Percentiles rank a stretch among this genome's conserved stretches.
These are phyloP conservation scores for Arctium lappa DNA, from an alignment of 129 eudicot species.

Conservation along the genomic window DNA sequence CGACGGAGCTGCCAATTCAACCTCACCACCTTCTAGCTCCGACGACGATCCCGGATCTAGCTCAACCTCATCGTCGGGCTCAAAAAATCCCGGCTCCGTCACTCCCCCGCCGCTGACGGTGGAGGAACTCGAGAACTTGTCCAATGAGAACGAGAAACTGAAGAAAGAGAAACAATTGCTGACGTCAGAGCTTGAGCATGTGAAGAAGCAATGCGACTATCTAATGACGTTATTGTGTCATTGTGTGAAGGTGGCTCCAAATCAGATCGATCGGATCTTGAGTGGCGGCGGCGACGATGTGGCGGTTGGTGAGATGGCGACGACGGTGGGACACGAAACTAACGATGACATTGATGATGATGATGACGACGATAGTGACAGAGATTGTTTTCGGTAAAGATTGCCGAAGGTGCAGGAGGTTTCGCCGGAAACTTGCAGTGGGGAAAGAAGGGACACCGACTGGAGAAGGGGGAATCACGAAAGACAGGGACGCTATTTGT, in stretches of 20 bases:
- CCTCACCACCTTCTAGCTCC: slow-evolving; percentile 39
- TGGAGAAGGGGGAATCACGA: too few species aligned
- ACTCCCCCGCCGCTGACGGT: too few species aligned
- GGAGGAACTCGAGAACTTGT: too few species aligned
- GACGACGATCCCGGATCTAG: slow-evolving; percentile 55
- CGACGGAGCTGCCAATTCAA: not conserved
- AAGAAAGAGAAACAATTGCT: too few species aligned
- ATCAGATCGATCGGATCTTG: slow-evolving; percentile 40
- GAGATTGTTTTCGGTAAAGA: slow-evolving; percentile 29
- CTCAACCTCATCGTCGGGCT: slow-evolving; percentile 39
- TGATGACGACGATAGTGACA: slow-evolving; percentile 26
- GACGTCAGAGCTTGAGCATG: too few species aligned
- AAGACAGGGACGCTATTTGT: too few species aligned
- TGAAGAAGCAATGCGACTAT: too few species aligned
- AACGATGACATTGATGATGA: not conserved
- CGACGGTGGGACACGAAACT: not conserved
- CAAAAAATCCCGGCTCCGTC: too few species aligned
- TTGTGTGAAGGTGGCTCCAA: slow-evolving; percentile 52
- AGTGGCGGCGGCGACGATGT: slow-evolving; percentile 19
- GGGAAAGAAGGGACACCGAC: too few species aligned
- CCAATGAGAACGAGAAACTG: too few species aligned
- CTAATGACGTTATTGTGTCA: slow-evolving; percentile 18
- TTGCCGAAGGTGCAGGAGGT: too few species aligned
- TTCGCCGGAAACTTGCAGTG: too few species aligned
- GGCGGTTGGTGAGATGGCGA: slow-evolving; percentile 18